Percentiles rank a stretch among this genome's conserved stretches.
phyloP scores from a whole-genome alignment of 257 asterid species.

The Buddleja alternifolia region DNA sequence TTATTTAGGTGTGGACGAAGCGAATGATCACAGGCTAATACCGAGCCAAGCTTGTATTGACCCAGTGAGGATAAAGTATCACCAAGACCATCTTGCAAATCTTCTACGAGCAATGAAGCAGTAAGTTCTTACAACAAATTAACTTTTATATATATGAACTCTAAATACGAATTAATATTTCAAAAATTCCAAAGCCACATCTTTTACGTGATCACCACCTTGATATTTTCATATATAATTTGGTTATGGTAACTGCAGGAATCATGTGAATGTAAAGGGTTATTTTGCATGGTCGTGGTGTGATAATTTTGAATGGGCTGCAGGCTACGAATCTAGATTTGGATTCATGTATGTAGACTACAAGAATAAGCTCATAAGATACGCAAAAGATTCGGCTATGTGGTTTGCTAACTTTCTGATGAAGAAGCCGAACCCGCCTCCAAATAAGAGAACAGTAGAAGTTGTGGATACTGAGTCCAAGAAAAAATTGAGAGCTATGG shows the following conservation, averaged over 20 bases:
- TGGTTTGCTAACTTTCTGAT: constrained; percentile 47
- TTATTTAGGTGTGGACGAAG: constrained; percentile 6
- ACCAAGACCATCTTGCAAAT: constrained; percentile 31
- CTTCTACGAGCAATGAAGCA: constrained; percentile 33
- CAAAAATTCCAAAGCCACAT: no score
- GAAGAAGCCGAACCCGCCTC: not conserved
- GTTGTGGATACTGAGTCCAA: no score
- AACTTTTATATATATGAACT: no score
- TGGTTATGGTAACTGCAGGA: not conserved
- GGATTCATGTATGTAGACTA: constrained; percentile 43
- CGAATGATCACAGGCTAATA: not conserved
- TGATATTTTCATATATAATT: not conserved
- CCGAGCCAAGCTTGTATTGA: not conserved
- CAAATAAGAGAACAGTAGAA: no score
- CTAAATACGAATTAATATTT: no score
- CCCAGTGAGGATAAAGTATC: not conserved
- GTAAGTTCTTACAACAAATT: constrained; percentile 20
- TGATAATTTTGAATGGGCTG: constrained; percentile 48
- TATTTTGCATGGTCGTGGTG: constrained; percentile 47
- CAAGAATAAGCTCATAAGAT: constrained; percentile 31
- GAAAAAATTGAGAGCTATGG: no score
- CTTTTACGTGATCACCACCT: no score
- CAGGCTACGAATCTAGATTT: constrained; percentile 41
- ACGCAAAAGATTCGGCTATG: constrained; percentile 38
- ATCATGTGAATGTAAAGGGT: constrained; percentile 32